Base-by-base conservation (phyloP, 2,329 filamentous ascomycete species). In the Paraphaeosphaeria sporulosa region DNA sequence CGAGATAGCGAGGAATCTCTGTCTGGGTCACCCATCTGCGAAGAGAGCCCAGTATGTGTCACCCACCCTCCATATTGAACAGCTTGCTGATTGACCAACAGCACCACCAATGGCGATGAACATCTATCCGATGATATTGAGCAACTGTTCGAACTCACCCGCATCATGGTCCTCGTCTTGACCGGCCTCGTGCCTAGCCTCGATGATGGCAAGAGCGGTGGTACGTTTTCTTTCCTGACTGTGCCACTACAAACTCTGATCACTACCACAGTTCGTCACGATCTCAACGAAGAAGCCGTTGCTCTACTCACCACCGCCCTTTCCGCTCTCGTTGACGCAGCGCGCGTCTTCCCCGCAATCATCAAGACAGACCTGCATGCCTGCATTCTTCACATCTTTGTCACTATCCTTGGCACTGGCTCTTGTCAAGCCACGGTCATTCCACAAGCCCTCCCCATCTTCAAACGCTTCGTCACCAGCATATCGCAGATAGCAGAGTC, bases 361-460 rank as follows among this genome's bases (percentile, higher is more conserved):
- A 99, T 99, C 82, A 95, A 95, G 74, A 94, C 93, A 10, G 95
- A 99, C 76, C 85, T 99, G 7, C 93, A 98, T 73, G 94, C 95
- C 42, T 98, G 94, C 72, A 97, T 98, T 67, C 87, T 99, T 52
- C 94, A 99, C 80, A 97, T 98, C 57, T 97, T 98, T 74, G 91
- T 92, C 56, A 97, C 93, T 0, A 95, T 97, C 59, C 86, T 99
- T 13, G 91, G 92, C 15, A 97, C 93, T 0, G 90, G 92, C 0
- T 85, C 88, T 12, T 98, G 94, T 72, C 96, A 99, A 78, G 87
- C 92, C 27, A 86, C 92, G 40, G 92, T 98, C 34, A 90, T 98
- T 0, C 94, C 95, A 0, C 92, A 96, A 77, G 90, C 93, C 2
- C 85, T 99, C 17, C 92, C 95, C 0, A 96, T 94, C 43, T 89